Percentiles rank a stretch among this genome's conserved stretches.
Evolutionary conservation across 495 filamentous ascomycete species (phyloP).

Genomic region (Neurospora hispaniola): DNA sequence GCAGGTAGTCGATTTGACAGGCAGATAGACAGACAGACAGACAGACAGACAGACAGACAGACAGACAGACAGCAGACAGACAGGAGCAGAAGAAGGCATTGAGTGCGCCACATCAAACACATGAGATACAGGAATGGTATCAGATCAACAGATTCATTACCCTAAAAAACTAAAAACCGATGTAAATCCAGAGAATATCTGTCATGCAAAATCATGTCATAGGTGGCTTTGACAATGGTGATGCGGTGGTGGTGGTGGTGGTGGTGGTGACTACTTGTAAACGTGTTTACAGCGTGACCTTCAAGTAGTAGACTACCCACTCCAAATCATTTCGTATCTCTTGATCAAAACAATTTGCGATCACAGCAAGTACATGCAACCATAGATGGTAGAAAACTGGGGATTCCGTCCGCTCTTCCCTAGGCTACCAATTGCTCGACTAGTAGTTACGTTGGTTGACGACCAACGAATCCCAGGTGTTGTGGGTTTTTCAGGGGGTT

Average conservation of each 20-base stretch:
- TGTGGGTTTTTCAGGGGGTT: too few relatives aligned
- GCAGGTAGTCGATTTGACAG: neutral
- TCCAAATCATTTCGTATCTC: neutral
- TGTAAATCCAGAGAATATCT: neutral
- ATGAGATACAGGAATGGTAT: neutral
- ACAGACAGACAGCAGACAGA: neutral
- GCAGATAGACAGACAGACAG: neutral
- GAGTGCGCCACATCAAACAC: neutral
- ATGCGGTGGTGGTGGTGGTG: neutral
- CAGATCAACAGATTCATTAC: neutral
- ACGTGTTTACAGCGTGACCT: neutral
- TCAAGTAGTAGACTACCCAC: neutral
- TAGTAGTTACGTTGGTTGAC: too few relatives aligned
- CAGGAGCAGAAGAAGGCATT: neutral
- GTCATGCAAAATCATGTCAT: neutral
- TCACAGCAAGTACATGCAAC: neutral
- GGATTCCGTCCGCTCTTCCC: constrained; percentile 42
- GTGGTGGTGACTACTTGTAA: neutral
- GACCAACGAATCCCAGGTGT: too few relatives aligned
- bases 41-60: neutral
- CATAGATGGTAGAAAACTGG: constrained; percentile 22
- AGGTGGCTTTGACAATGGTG: neutral
- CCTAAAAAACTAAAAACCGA: neutral
- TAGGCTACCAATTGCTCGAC: constrained; percentile 16
- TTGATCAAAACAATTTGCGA: neutral